Base-by-base conservation (phyloP, 768 basidiomycete species). In the Kwoniella dejecticola region DNA sequence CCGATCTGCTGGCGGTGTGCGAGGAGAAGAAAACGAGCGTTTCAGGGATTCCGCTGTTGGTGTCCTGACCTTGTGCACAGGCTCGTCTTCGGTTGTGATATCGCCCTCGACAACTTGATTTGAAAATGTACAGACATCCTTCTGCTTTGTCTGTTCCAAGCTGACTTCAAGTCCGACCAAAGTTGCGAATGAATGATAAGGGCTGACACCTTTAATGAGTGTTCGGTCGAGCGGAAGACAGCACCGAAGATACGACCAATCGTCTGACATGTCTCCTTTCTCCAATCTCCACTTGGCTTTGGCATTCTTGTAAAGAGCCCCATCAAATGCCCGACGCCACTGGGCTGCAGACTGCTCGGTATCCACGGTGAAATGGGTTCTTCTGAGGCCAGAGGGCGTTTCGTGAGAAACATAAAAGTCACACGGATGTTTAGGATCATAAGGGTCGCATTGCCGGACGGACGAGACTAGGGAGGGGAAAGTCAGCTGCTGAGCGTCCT, bases 321-420 rank as follows among this genome's bases (percentile, higher is more conserved):
- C 61, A 40, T 78, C 72, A 31, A 78, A 61, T 12, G 66, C 50
- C 29, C 77, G 57, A 15, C 76, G 71, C 77, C 77, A 78, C 23
- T 71, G 69, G 3, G 67, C 54, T 3, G 76, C 76, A 6, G 71
- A 72, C 62, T 78, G 66, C 60, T 82, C 80, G 0, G 86, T 88
- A 65, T 86, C 87, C 54, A 85, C 84, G 66, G 85, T 85, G 19
- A 79, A 73, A 80, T 79, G 54, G 60, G 74, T 53, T 77, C 74
- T 41, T 74, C 70, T 21, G 23, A 56, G 58, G 15, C 77, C 76
- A 2, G 68, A 64, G 26, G 69, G 67, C 2, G 72, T 65, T 6
- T 80, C 76, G 33, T 84, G 79, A 6, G 78, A 58, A 10, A 85
- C 33, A 38, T 67, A 71, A n/a, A 86, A 66, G 13, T 75, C 69